Evolutionary conservation across 2,329 filamentous ascomycete genomes (phyloP).

Genomic region (Epichloe scottii): DNA sequence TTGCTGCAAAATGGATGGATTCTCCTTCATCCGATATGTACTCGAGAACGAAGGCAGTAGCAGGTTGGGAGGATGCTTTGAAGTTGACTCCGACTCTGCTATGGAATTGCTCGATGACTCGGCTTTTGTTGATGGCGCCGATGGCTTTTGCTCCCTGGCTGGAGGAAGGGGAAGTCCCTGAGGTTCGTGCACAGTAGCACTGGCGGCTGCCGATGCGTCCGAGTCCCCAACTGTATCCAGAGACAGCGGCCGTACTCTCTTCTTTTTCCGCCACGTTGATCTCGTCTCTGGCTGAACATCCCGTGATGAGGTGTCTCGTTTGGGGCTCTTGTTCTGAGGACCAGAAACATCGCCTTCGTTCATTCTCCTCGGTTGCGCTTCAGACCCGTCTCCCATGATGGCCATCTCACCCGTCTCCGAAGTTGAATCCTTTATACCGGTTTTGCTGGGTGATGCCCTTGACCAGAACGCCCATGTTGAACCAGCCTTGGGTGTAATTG

Average conservation of each 20-base stretch:
- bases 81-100: slow-evolving; percentile 30
- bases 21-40: slow-evolving; percentile 55
- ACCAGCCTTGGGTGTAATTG: slow-evolving; percentile 33
- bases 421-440: slow-evolving; percentile 15
- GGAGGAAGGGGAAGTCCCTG: slow-evolving; percentile 4
- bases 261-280: slow-evolving; percentile 29
- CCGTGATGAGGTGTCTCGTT: slow-evolving; percentile 14
- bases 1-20: slow-evolving; percentile 59
- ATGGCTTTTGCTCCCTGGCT: slow-evolving; percentile 1
- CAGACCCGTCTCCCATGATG: slow-evolving; percentile 42
- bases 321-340: slow-evolving; percentile 20
- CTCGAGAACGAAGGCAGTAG: slow-evolving; percentile 56
- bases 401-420: slow-evolving; percentile 41
- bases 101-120: slow-evolving; percentile 16
- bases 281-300: slow-evolving; percentile 18
- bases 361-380: slow-evolving; percentile 40
- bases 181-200: slow-evolving; percentile 1
- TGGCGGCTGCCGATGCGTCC: slow-evolving; percentile 15
- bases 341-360: slow-evolving; percentile 30
- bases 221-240: slow-evolving; percentile 30
- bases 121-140: slow-evolving; percentile 8
- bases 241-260: slow-evolving; percentile 33
- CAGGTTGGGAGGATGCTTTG: slow-evolving; percentile 43
- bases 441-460: slow-evolving; percentile 34
- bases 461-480: slow-evolving; percentile 80